Base-by-base conservation (phyloP, 1,284 basidiomycete genomes). In the Pholiota adiposa region DNA sequence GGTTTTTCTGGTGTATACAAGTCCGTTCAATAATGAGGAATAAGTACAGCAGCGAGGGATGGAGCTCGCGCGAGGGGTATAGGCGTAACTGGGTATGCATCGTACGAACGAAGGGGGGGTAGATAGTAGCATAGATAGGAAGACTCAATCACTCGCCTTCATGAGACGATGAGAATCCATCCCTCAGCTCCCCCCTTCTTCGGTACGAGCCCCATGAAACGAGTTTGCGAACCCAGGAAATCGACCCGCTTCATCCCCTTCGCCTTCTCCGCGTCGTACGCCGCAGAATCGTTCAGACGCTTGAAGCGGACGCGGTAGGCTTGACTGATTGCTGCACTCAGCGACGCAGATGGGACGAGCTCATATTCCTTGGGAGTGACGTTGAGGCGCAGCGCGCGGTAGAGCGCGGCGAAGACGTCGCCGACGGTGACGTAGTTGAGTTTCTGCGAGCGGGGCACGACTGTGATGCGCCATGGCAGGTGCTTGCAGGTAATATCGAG, bases 201-300 rank as follows among this genome's bases (percentile, higher is more conserved):
- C 14, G 62, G 61, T n/a, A 65, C 67, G 19, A 77, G 64, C 14
- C 81, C 80, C 61, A 70, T 67, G 63, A 81, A 81, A 11, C 60
- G 68, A 18, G 69, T 76, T 21, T 69, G 69, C 27, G 72, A 73
- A 29, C 70, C 69, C 54, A 83, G 64, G 61, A 83, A 78, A 62
- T 83, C 81, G 0, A 83, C 73, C 29, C 78, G 72, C 59, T 78
- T 79, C 11, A 83, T 63, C 0, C 81, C 80, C 65, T 76, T 75
- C 4, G 61, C 63, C 56, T 71, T 64, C 57, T 79, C 75, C 21
- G 54, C 25, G 44, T 70, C 69, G 23, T 61, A 63, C 9, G 51
- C 60, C 11, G 63, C 63, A 2, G 11, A n/a, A n/a, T 11, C 29
- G 66, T 55, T 2, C 11, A 70, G 56, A 14, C 70, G 65, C 54